A percentile compares a stretch with the other conserved stretches of the same genome.
phyloP scores from a whole-genome alignment of 2,329 filamentous ascomycete genomes.

The Nemania serpens region DNA sequence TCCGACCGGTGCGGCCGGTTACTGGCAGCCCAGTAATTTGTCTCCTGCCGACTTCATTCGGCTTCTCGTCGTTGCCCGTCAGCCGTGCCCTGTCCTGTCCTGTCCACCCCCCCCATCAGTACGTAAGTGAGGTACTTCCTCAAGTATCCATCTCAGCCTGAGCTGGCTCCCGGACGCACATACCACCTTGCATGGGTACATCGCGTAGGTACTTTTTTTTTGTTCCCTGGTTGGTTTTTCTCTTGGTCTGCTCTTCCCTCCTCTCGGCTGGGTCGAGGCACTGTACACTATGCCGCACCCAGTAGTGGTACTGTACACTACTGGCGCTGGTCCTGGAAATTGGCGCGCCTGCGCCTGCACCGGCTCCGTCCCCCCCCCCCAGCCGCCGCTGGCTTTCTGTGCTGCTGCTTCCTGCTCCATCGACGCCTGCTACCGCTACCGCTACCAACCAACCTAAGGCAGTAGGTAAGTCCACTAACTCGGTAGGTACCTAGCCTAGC shows the following conservation, averaged over 20 bases:
- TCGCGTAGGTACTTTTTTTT: conserved; percentile 16
- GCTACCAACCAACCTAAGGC: conserved; percentile 6
- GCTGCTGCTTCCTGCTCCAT: conserved; percentile 13
- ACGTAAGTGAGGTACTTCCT: conserved; percentile 19
- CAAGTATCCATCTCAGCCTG: conserved; percentile 19
- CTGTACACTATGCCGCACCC: neutral
- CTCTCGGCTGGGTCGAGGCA: conserved; percentile 12
- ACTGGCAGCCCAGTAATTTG: conserved; percentile 25
- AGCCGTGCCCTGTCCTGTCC: neutral
- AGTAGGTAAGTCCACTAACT: conserved; percentile 15
- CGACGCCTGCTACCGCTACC: conserved; percentile 1
- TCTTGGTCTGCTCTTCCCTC: neutral
- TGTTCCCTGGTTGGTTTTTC: neutral
- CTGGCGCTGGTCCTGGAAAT: conserved; percentile 10
- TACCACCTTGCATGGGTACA: conserved; percentile 22
- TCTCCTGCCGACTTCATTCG: conserved; percentile 12
- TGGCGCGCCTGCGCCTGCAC: conserved; percentile 11
- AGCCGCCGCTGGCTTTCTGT: conserved; percentile 14
- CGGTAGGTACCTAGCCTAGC: conserved; percentile 2
- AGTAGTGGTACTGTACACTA: neutral
- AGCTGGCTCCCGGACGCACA: conserved; percentile 17
- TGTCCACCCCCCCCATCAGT: neutral
- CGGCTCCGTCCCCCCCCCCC: conserved; percentile 17
- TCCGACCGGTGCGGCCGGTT: conserved; percentile 16
- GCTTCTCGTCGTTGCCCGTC: conserved; percentile 10